Evolutionary conservation across 192 early-diverging fungal genomes (phyloP), one percentile per base, ranked within the genome.

Genomic region (Backusella macrospora): DNA sequence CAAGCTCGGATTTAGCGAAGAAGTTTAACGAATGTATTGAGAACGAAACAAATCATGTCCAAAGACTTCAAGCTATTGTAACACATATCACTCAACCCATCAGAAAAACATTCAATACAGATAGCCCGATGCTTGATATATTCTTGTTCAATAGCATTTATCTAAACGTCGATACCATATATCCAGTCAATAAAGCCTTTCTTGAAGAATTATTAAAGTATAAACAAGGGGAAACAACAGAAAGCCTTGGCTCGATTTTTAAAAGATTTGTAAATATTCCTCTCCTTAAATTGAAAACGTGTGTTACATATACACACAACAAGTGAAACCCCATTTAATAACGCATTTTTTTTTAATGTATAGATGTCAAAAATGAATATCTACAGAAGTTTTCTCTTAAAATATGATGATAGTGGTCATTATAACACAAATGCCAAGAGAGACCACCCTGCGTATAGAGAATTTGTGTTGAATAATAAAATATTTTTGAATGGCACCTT

Each of bases 111-210:
- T 16, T 68, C 6, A 42, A 26, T 8, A 34, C 4, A 14, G 34
- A 68, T 13, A 14, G n/a, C 1, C 67, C 84, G 40, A 73, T 87
- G 42, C 82, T 88, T 42, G 82, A 86, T 1, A 76, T 81, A 21
- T 88, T 83, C 71, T 75, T 77, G 47, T 82, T 80, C 14, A 85
- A 88, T 34, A 79, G 79, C 16, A 85, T 88, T 15, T 88, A 86
- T 71, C 74, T 83, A 73, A 88, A 87, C 71, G 77, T 87, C 65
- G 86, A 88, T 70, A 73, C 81, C 8, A 76, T 88, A 15, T 75
- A 64, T 49, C 86, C 80, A 62, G 84, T 81, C 23, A 86, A 87
- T 76, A 81, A 83, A 64, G 71, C 81, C n/a, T 86, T 88, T 65
- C 72, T 87, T 69, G 78, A 72, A 39, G 86, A 42, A 26, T 47